phyloP scores from a whole-genome alignment of 2,329 filamentous ascomycete genomes.

The Colletotrichum ledebouriae region DNA sequence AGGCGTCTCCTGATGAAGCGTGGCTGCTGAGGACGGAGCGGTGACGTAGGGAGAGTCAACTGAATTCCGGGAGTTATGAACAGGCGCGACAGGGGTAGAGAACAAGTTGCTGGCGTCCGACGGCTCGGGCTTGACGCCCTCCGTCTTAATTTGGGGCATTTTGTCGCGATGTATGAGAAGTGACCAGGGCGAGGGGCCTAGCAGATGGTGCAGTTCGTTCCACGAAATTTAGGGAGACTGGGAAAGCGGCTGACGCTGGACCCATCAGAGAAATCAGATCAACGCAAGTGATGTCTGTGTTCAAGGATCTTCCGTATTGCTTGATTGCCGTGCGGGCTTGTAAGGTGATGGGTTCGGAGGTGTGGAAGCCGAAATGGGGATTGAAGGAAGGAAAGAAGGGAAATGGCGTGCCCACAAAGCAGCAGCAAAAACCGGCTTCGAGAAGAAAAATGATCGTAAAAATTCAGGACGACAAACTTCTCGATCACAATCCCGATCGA shows the following conservation, averaged over 20 bases:
- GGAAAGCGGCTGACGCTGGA: neutral
- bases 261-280: neutral
- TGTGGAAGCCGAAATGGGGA: neutral
- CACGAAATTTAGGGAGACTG: too few species aligned
- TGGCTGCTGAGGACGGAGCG: neutral
- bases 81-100: too few species aligned
- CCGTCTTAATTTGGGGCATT: too few species aligned
- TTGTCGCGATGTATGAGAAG: neutral
- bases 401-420: too few species aligned
- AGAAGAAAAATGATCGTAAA: neutral
- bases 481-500: too few species aligned
- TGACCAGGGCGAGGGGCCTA: constrained; percentile 3
- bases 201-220: neutral
- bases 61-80: too few species aligned
- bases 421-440: too few species aligned
- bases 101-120: neutral
- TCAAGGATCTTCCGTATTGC: neutral
- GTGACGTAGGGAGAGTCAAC: too few species aligned
- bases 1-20: neutral
- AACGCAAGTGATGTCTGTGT: neutral
- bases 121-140: constrained; percentile 5
- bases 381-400: neutral
- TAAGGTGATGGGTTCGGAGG: neutral
- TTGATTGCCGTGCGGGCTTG: neutral
- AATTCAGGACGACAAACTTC: neutral